A percentile compares a stretch with the other conserved stretches of the same genome.
phyloP scores from a whole-genome alignment of 106 monocot genomes.

The Allium cepa region DNA sequence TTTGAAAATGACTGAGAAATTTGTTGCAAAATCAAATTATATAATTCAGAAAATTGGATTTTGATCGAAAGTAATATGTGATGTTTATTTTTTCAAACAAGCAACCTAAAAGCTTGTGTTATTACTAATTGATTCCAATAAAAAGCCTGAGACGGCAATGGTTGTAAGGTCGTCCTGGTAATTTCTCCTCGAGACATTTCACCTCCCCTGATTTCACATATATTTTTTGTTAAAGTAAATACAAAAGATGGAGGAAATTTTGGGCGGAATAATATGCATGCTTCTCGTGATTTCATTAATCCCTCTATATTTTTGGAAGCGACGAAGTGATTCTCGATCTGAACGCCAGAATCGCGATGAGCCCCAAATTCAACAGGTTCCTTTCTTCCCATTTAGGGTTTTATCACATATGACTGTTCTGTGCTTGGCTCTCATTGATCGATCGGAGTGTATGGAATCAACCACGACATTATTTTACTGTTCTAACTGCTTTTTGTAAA shows the following conservation, averaged over 20 bases:
- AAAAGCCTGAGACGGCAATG: too few relatives aligned
- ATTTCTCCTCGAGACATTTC: neutral
- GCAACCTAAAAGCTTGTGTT: too few relatives aligned
- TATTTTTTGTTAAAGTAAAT: neutral
- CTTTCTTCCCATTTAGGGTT: neutral
- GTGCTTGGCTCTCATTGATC: neutral
- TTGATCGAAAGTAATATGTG: too few relatives aligned
- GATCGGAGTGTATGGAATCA: neutral
- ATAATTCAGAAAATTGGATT: too few relatives aligned
- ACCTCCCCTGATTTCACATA: neutral
- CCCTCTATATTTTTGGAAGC: constrained; percentile 49
- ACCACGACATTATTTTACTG: too few relatives aligned
- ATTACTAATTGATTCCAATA: too few relatives aligned
- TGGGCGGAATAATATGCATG: constrained; percentile 41
- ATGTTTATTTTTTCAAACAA: too few relatives aligned
- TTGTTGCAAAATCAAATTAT: too few relatives aligned
- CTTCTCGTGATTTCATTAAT: constrained; percentile 40
- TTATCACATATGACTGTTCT: neutral
- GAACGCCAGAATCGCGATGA: constrained; percentile 34
- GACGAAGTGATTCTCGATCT: constrained; percentile 30
- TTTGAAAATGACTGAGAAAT: too few relatives aligned
- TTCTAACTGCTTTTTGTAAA: too few relatives aligned
- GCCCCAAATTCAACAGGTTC: constrained; percentile 26
- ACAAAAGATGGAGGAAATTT: constrained; percentile 22
- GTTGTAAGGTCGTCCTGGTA: neutral